Percentiles rank a stretch among this genome's conserved stretches.
Conservation (phyloP, 192 early-diverging fungal genomes). For the Paraglomus brasilianum region DNA sequence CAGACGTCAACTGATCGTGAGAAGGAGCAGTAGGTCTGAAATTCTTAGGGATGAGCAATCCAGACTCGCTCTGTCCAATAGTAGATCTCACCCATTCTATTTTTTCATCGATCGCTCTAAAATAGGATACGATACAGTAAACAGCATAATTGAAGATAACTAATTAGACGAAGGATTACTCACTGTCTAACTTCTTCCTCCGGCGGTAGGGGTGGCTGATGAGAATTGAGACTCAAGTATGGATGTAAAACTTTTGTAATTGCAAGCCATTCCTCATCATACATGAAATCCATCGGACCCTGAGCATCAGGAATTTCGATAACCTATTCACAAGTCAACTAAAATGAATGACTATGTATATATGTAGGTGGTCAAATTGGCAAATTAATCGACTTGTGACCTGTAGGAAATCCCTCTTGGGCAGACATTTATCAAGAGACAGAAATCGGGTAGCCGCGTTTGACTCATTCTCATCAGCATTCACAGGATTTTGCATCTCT, state of each 20-base stretch:
- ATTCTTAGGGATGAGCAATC: conserved; percentile 71
- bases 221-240: conserved; percentile 47
- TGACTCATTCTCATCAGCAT: neutral
- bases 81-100: conserved; percentile 64
- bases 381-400: conserved; percentile 37
- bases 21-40: conserved; percentile 72
- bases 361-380: neutral
- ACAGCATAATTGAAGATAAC: neutral
- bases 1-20: conserved; percentile 40
- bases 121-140: conserved; percentile 22
- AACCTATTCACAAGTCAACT: conserved; percentile 41
- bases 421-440: conserved; percentile 93
- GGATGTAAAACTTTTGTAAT: conserved; percentile 64
- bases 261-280: conserved; percentile 84
- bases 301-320: conserved; percentile 46
- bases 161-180: neutral
- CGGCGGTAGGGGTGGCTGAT: conserved; percentile 51
- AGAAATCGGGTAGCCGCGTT: conserved; percentile 74
- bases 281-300: conserved; percentile 59
- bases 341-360: neutral
- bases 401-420: conserved; percentile 77
- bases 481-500: conserved; percentile 6
- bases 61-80: conserved; percentile 51
- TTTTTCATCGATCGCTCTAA: conserved; percentile 59
- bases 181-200: conserved; percentile 46